These are phyloP conservation scores for Claviceps sp. DNA, from an alignment of 2,329 filamentous ascomycete species.

Conservation along the genomic window DNA sequence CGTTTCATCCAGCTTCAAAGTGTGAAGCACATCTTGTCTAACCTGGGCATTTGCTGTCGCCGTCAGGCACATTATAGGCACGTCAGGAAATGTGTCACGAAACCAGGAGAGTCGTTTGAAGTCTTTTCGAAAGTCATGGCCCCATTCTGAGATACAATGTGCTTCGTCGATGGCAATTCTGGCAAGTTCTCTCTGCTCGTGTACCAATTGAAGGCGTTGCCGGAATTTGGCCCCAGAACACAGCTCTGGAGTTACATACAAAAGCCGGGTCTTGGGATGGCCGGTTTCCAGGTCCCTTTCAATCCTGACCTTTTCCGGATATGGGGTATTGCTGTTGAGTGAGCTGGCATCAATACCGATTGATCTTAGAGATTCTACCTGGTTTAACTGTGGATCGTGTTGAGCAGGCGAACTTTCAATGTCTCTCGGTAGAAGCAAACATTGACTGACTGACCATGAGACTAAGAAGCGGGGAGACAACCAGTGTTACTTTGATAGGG, in stretches of 20 bases:
- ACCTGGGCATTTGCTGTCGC: conserved; percentile 78
- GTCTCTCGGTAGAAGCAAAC: conserved; percentile 1
- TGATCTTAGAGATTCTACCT: conserved; percentile 66
- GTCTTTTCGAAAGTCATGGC: conserved; percentile 88
- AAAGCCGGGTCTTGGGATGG: conserved; percentile 66
- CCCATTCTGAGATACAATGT: conserved; percentile 97
- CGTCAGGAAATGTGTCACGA: conserved; percentile 63
- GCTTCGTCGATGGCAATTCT: conserved; percentile 87
- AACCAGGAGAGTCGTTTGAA: conserved; percentile 85
- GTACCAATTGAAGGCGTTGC: conserved; percentile 54
- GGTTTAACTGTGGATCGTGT: conserved; percentile 54
- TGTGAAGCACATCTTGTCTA: conserved; percentile 66
- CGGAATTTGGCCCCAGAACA: conserved; percentile 71
- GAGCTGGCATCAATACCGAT: conserved; percentile 70
- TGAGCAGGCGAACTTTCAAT: not conserved
- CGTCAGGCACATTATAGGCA: conserved; percentile 86
- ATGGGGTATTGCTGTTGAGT: conserved; percentile 71
- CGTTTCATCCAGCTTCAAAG: conserved; percentile 51
- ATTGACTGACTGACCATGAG: conserved; percentile 53
- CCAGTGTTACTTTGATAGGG: conserved; percentile 56
- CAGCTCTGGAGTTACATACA: conserved; percentile 89
- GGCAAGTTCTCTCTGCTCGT: conserved; percentile 72
- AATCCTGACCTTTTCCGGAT: conserved; percentile 51
- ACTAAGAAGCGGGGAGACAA: conserved; percentile 77
- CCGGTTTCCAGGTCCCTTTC: conserved; percentile 75